These are phyloP conservation scores for Pythium monospermum DNA, from an alignment of 352 stramenopile species.

Conservation along the genomic window DNA sequence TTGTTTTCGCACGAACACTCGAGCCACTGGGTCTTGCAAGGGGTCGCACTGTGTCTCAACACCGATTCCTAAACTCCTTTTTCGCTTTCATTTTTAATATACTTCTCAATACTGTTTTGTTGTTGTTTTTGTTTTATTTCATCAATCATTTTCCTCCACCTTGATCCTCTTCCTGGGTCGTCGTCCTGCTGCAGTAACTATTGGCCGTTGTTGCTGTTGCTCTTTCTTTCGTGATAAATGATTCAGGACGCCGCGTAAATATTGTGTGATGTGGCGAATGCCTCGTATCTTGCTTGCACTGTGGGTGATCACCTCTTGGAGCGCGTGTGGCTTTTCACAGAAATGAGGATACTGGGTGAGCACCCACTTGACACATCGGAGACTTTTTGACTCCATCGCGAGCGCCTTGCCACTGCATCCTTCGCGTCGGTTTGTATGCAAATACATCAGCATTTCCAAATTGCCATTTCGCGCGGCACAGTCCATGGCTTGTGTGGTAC, in stretches of 20 bases:
- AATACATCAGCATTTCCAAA: constrained; percentile 9
- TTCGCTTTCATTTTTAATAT: no score
- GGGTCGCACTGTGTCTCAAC: constrained; percentile 91
- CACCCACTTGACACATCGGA: constrained; percentile 4
- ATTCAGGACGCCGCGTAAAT: neutral
- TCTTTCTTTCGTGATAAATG: no score
- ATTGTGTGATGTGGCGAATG: constrained; percentile 1
- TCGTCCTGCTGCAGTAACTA: neutral
- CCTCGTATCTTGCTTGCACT: neutral
- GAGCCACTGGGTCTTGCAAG: constrained; percentile 94
- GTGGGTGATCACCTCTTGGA: neutral
- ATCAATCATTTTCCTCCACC: no score
- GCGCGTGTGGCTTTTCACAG: neutral
- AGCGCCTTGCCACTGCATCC: constrained; percentile 6
- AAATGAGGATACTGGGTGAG: neutral
- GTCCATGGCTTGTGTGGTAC: constrained; percentile 7
- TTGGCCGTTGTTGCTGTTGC: neutral
- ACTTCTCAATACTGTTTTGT: no score
- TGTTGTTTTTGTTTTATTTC: no score
- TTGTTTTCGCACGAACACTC: constrained; percentile 88
- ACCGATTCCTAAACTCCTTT: constrained; percentile 86
- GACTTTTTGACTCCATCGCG: neutral
- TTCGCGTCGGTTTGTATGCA: constrained; percentile 2
- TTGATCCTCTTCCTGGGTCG: neutral
- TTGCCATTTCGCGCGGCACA: constrained; percentile 5